phyloP scores from a whole-genome alignment of 164 flowering plant genomes.

The Macadamia integrifolia region DNA sequence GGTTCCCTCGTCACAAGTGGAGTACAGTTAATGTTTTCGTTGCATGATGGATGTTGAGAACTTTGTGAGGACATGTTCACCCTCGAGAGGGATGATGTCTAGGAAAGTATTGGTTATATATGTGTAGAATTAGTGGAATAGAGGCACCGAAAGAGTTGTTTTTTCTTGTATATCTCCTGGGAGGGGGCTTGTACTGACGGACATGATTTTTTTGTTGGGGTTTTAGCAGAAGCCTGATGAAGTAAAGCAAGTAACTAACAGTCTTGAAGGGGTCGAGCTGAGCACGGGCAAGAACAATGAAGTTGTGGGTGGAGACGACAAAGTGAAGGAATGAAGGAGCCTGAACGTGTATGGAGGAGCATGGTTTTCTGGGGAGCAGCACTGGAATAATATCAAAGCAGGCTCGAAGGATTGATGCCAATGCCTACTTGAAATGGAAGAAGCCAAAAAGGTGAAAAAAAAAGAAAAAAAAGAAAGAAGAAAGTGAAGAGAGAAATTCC shows the following conservation, averaged over 20 bases:
- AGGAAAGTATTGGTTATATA: not conserved
- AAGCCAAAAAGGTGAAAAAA: not conserved
- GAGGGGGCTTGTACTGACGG: not conserved
- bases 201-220: not conserved
- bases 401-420: no score
- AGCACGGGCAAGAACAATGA: slow-evolving; percentile 11
- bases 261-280: slow-evolving; percentile 17
- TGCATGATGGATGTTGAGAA: no score
- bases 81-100: no score
- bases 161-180: not conserved
- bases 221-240: slow-evolving; percentile 25
- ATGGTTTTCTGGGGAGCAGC: slow-evolving; percentile 7
- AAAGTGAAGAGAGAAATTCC: not conserved
- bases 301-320: slow-evolving; percentile 5
- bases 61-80: no score
- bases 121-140: not conserved
- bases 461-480: not conserved
- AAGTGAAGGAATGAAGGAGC: slow-evolving; percentile 12
- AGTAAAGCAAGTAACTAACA: slow-evolving; percentile 6
- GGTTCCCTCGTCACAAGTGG: no score
- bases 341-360: not conserved
- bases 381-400: not conserved
- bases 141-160: not conserved
- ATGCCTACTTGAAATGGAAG: no score
- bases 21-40: no score